Base-by-base conservation (phyloP, 345 rosid genomes). In the Linum lewisii region DNA sequence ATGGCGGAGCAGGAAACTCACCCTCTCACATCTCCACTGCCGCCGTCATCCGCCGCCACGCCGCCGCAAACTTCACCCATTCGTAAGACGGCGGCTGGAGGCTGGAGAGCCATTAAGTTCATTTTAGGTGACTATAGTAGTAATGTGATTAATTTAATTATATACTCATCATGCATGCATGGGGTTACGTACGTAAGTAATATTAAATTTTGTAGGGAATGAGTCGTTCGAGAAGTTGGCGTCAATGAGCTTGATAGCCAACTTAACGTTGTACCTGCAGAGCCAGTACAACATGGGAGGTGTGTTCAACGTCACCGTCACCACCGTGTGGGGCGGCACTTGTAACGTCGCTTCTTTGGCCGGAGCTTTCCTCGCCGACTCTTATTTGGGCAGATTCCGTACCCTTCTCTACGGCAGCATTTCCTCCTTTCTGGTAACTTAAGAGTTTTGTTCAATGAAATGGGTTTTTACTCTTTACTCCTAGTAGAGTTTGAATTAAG, bases 151-250 rank as follows among this genome's bases (percentile, higher is more conserved):
- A 38, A 14, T 9, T 38, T 2, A 38, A 4, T 34, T 4, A 34
- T 34, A 34, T 34, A 34, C 6, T 34, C 9, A 34, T 4, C 9
- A 34, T 34, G 6, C 6, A 34, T 34, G 38, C 9, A 34, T 34
- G 9, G 38, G 38, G 9, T 34, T 34, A 4, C 9, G 9, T 4
- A 34, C 45, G 11, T 38, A 14, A 38, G 45, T 8, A 9, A 38
- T 38, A 4, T 52, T 22, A 18, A n/a, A n/a, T n/a, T n/a, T 0
- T 63, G 63, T 63, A 80, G 90, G 80, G 65, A 88, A 88, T 29
- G 82, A 88, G 62, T 74, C 90, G 0, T 83, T 88, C 52, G 95
- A 85, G 80, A 88, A 83, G 71, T 63, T 81, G 65, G 92, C 96
- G 11, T 88, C 88, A 1, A 78, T 85, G 87, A 73, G 90, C 55